Percentiles rank a stretch among this genome's conserved stretches.
Conservation (phyloP, 1,284 basidiomycete genomes). For the Pterulicium gracile region DNA sequence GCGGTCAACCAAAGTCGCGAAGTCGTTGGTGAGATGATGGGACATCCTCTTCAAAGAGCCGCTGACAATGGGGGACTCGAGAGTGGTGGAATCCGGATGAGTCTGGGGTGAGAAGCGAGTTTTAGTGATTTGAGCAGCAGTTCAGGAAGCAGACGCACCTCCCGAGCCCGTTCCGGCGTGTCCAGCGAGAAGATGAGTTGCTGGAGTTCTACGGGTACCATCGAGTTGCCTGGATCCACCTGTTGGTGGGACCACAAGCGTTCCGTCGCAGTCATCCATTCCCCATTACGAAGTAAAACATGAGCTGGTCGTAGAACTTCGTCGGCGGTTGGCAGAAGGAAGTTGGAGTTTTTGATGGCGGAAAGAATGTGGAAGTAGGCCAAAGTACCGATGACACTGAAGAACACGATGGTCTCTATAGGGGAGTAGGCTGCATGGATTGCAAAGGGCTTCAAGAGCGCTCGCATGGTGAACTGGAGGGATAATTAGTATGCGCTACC, state of each 20-base stretch:
- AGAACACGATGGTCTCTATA: constrained; percentile 81
- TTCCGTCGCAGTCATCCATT: constrained; percentile 47
- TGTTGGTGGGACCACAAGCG: constrained; percentile 34
- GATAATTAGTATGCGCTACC: too few species aligned
- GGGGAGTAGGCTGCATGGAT: constrained; percentile 55
- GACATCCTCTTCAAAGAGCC: constrained; percentile 19
- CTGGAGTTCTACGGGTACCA: constrained; percentile 47
- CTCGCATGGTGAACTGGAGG: constrained; percentile 29
- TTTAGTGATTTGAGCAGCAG: too few species aligned
- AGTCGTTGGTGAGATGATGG: not conserved
- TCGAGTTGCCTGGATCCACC: constrained; percentile 18
- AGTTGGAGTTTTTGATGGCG: constrained; percentile 71
- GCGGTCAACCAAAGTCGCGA: not conserved
- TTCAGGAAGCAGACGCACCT: constrained; percentile 9
- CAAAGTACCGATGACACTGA: constrained; percentile 79
- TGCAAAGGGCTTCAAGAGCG: constrained; percentile 48
- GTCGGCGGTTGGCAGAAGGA: constrained; percentile 39
- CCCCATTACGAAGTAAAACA: constrained; percentile 29
- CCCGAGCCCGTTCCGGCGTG: constrained; percentile 12
- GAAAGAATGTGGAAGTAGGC: constrained; percentile 88
- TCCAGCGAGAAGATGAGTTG: constrained; percentile 52
- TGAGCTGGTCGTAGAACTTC: not conserved
- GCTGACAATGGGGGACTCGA: constrained; percentile 7
- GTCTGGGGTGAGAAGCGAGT: constrained; percentile 3
- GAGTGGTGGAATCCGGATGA: not conserved